Evolutionary conservation across 2,329 filamentous ascomycete species (phyloP).

Genomic region (Onygena corvina): DNA sequence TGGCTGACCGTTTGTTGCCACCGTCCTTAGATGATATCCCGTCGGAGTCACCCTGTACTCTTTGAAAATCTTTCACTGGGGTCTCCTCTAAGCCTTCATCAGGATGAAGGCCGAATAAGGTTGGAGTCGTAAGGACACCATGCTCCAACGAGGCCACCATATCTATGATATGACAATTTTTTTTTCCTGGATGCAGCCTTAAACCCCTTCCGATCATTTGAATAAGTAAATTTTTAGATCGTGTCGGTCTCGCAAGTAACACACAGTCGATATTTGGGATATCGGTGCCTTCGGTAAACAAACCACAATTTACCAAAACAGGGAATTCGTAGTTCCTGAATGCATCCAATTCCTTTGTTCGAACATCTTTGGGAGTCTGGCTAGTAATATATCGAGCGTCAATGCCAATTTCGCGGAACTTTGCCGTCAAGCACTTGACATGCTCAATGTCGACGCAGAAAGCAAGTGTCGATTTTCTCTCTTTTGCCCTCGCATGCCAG

Average conservation of each 20-base stretch:
- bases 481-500: conserved; percentile 66
- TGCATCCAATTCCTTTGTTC: conserved; percentile 57
- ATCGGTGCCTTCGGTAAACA: conserved; percentile 95
- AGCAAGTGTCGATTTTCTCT: conserved; percentile 71
- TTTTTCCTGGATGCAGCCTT: conserved; percentile 66
- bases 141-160: conserved; percentile 78
- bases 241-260: conserved; percentile 73
- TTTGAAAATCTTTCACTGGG: conserved; percentile 49
- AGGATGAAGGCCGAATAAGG: conserved; percentile 84
- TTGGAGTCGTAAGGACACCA: conserved; percentile 81
- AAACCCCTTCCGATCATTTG: conserved; percentile 98
- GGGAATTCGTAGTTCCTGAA: conserved; percentile 70
- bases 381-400: conserved; percentile 82
- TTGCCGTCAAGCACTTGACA: conserved; percentile 59
- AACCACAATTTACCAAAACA: conserved; percentile 84
- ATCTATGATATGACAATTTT: conserved; percentile 88
- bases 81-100: conserved; percentile 59
- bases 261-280: conserved; percentile 96
- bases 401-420: conserved; percentile 64
- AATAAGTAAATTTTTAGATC: conserved; percentile 81
- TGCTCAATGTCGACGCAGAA: conserved; percentile 91
- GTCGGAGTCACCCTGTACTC: conserved; percentile 31
- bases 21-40: conserved; percentile 2
- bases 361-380: conserved; percentile 57
- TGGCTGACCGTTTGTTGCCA: conserved; percentile 9